phyloP scores from a whole-genome alignment of 257 asterid species.

The Solanum corneliomulleri region DNA sequence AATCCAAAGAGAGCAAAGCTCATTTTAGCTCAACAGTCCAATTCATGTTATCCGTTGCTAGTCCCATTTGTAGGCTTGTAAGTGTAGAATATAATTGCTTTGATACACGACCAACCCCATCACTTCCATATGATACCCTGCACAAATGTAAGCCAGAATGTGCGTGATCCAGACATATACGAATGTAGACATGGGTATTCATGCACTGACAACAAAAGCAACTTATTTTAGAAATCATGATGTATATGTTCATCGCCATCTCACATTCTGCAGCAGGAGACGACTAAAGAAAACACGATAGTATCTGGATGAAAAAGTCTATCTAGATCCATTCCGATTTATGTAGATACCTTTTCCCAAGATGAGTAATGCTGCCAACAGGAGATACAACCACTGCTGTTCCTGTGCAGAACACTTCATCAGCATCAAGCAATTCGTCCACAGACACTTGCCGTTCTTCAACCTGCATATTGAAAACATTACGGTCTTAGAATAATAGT shows the following conservation, averaged over 20 bases:
- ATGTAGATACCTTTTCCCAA: slow-evolving; percentile 42
- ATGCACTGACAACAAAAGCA: background rate
- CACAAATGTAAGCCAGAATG: background rate
- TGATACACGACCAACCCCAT: slow-evolving; percentile 73
- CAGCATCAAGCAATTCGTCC: slow-evolving; percentile 95
- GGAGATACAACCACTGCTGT: slow-evolving; percentile 95
- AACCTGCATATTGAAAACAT: slow-evolving; percentile 24
- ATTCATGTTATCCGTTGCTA: slow-evolving; percentile 62
- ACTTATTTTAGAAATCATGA: background rate
- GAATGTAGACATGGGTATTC: background rate
- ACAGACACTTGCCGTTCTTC: slow-evolving; percentile 73
- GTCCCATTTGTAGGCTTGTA: slow-evolving; percentile 88
- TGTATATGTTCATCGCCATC: background rate
- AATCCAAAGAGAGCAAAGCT: background rate
- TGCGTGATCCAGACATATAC: background rate
- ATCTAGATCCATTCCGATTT: background rate
- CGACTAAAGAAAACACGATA: background rate
- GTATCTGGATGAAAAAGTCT: background rate
- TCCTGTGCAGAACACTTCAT: slow-evolving; percentile 95
- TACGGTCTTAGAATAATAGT: background rate
- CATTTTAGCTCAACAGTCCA: slow-evolving; percentile 70
- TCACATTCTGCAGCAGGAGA: background rate
- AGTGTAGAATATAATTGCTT: slow-evolving; percentile 71
- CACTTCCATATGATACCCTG: slow-evolving; percentile 61
- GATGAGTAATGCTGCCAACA: slow-evolving; percentile 84